A percentile compares a stretch with the other conserved stretches of the same genome.
phyloP scores from a whole-genome alignment of 148 eudicot genomes.

The Rhododendron mucronatum region DNA sequence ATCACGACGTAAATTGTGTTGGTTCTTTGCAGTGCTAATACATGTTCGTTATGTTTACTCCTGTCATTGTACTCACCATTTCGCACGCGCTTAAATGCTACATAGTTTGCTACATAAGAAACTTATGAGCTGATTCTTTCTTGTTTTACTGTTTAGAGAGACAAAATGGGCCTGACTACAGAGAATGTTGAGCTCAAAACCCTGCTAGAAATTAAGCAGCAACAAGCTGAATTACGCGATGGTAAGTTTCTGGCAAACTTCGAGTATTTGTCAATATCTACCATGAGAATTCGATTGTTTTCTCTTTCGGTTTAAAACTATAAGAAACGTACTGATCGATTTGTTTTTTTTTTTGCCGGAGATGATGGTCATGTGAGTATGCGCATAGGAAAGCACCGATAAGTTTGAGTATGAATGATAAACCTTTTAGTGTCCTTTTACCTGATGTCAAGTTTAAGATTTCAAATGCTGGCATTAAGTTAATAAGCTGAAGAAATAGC shows the following conservation, averaged over 20 bases:
- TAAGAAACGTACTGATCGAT: neutral
- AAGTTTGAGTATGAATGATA: neutral
- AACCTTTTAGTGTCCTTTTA: neutral
- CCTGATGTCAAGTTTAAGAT: too few species aligned
- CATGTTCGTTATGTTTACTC: too few species aligned
- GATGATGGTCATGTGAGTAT: neutral
- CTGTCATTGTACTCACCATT: too few species aligned
- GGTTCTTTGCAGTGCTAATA: neutral
- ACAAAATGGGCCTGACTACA: conserved; percentile 30
- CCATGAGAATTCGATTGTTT: neutral
- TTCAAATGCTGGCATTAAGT: neutral
- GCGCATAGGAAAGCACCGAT: neutral
- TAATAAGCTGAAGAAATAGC: neutral
- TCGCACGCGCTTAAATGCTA: neutral
- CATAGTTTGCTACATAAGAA: neutral
- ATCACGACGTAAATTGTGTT: neutral
- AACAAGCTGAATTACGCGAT: conserved; percentile 51
- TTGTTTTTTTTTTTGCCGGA: neutral
- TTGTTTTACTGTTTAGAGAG: conserved; percentile 22
- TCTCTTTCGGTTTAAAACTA: neutral
- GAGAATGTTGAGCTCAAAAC: conserved; percentile 38
- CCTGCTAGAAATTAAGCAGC: conserved; percentile 39
- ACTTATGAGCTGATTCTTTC: neutral
- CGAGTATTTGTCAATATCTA: neutral
- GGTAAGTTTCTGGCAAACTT: conserved; percentile 24